Evolutionary conservation across 805 yeast genomes (phyloP).

Genomic region (Saccharomycopsis babjevae): DNA sequence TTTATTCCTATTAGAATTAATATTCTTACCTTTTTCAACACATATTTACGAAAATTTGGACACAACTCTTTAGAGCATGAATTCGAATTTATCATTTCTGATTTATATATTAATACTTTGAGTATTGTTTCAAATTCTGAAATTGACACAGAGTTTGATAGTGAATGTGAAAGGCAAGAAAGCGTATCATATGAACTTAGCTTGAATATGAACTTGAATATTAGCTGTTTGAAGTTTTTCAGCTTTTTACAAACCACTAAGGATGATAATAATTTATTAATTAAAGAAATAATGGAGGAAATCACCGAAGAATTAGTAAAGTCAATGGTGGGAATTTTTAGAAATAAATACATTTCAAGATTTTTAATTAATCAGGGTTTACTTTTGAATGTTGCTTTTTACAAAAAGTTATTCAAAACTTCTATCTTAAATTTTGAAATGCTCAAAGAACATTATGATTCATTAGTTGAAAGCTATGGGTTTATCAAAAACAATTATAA

Average conservation of each 20-base stretch:
- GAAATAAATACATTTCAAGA: not conserved
- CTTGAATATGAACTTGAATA: slow-evolving; percentile 2
- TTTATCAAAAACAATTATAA: not conserved
- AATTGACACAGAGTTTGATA: not conserved
- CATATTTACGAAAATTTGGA: not conserved
- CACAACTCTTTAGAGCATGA: not conserved
- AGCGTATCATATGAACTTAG: not conserved
- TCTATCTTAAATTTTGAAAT: not conserved
- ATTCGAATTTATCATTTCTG: slow-evolving; percentile 4
- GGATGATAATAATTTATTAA: slow-evolving; percentile 2
- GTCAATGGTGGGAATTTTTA: slow-evolving; percentile 6
- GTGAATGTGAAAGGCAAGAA: not conserved
- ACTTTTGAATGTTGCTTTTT: slow-evolving; percentile 2
- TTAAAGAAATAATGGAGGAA: not conserved
- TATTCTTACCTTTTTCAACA: slow-evolving; percentile 6
- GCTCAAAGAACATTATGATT: not conserved
- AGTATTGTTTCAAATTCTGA: slow-evolving; percentile 5
- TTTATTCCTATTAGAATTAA: slow-evolving; percentile 42
- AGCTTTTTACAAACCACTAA: not conserved
- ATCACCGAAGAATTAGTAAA: slow-evolving; percentile 20
- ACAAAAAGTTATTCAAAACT: not conserved
- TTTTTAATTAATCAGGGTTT: slow-evolving; percentile 1
- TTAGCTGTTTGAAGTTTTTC: slow-evolving; percentile 3
- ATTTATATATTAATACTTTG: slow-evolving; percentile 7
- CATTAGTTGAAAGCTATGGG: not conserved